Evolutionary conservation across 345 rosid genomes (phyloP).

Genomic region (Rhodomyrtus tomentosa): DNA sequence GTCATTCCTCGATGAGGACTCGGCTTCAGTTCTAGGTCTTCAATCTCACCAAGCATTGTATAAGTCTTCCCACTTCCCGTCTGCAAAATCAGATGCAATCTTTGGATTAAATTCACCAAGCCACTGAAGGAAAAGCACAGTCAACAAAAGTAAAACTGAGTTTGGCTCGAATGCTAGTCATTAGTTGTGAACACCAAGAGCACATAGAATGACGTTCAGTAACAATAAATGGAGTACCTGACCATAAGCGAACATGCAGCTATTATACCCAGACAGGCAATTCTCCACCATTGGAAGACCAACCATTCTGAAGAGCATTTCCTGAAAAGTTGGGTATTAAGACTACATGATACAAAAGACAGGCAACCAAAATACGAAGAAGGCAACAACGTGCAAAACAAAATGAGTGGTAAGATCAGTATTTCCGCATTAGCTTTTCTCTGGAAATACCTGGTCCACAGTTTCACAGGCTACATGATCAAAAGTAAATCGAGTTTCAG

Average conservation of each 20-base stretch:
- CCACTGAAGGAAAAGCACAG: neutral
- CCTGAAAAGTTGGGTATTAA: conserved; percentile 32
- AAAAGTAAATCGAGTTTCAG: conserved; percentile 73
- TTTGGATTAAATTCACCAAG: neutral
- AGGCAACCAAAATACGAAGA: neutral
- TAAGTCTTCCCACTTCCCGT: conserved; percentile 99
- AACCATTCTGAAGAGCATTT: conserved; percentile 75
- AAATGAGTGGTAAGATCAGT: neutral
- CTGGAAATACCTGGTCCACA: conserved; percentile 58
- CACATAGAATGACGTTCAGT: neutral
- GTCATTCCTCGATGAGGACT: conserved; percentile 88
- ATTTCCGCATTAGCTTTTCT: neutral
- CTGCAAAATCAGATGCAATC: conserved; percentile 28
- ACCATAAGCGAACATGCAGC: conserved; percentile 97
- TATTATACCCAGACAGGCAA: conserved; percentile 93
- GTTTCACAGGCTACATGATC: conserved; percentile 96
- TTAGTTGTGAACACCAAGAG: neutral
- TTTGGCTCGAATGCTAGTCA: neutral
- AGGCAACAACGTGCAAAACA: neutral
- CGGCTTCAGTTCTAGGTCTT: conserved; percentile 71
- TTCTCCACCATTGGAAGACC: conserved; percentile 95
- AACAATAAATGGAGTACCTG: conserved; percentile 46
- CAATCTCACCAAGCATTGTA: conserved; percentile 87
- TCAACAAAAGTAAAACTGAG: neutral
- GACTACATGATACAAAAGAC: neutral